Evolutionary conservation across 352 stramenopile genomes (phyloP).

Genomic region (Phytopythium vexans): DNA sequence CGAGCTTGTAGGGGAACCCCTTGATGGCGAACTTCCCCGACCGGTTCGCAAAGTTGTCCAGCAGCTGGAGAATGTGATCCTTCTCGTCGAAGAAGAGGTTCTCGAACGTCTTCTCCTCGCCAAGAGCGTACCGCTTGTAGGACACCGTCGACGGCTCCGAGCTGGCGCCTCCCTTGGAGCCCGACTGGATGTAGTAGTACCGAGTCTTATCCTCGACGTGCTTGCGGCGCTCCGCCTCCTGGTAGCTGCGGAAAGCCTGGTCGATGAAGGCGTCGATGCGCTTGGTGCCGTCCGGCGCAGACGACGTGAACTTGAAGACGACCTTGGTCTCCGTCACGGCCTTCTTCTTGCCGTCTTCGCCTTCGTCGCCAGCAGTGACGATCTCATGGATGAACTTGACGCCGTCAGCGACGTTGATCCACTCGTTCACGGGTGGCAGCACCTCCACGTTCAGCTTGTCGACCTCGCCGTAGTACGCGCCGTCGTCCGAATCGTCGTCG

Average conservation of each 20-base stretch:
- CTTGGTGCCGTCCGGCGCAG: conserved; percentile 20
- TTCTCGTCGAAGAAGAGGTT: conserved; percentile 89
- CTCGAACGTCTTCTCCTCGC: conserved; percentile 86
- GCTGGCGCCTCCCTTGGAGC: conserved; percentile 9
- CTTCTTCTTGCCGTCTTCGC: conserved; percentile 19
- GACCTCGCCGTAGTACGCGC: conserved; percentile 24
- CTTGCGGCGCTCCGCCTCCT: conserved; percentile 27
- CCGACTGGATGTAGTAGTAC: conserved; percentile 41
- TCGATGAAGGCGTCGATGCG: conserved; percentile 44
- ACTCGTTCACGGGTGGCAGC: conserved; percentile 34
- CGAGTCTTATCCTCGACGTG: conserved; percentile 35
- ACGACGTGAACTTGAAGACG: conserved; percentile 23
- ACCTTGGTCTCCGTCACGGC: conserved; percentile 22
- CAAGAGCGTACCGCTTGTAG: conserved; percentile 77
- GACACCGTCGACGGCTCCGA: conserved; percentile 9
- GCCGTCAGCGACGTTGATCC: conserved; percentile 38
- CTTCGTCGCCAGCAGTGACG: conserved; percentile 17
- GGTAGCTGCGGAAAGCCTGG: conserved; percentile 33
- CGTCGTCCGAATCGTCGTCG: conserved; percentile 19
- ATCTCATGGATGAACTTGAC: conserved; percentile 51
- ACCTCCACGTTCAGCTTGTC: conserved; percentile 36
- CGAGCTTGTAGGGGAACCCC: conserved; percentile 89
- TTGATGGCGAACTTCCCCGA: conserved; percentile 82
- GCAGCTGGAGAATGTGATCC: conserved; percentile 48
- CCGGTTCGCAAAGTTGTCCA: conserved; percentile 71